phyloP scores from a whole-genome alignment of 768 basidiomycete species.

The Calvatia gigantea region DNA sequence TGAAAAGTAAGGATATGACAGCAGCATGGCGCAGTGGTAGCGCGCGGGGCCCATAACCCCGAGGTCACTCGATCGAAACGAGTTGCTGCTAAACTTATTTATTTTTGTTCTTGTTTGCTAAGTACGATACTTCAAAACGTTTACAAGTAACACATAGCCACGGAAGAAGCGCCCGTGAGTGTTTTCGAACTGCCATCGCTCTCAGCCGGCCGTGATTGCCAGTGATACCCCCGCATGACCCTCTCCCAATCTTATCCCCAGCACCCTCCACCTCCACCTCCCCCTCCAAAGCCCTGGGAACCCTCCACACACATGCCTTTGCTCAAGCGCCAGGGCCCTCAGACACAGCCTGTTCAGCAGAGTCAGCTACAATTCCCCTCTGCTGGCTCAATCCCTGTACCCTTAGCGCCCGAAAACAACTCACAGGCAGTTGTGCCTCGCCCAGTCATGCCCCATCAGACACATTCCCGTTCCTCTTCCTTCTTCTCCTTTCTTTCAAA shows the following conservation, averaged over 20 bases:
- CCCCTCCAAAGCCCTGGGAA: neutral
- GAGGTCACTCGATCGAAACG: constrained; percentile 66
- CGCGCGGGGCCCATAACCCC: constrained; percentile 61
- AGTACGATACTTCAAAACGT: neutral
- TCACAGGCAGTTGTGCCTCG: constrained; percentile 16
- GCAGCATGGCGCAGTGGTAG: constrained; percentile 60
- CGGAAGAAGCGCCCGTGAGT: neutral
- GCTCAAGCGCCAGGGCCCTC: constrained; percentile 1
- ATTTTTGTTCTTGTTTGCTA: too few species aligned
- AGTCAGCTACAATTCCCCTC: constrained; percentile 19
- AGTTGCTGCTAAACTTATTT: constrained; percentile 47
- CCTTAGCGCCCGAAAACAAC: constrained; percentile 12
- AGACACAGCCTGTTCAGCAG: constrained; percentile 13
- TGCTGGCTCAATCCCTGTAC: constrained; percentile 13
- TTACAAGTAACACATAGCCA: neutral
- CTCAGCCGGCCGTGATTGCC: neutral
- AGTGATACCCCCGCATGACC: constrained; percentile 16
- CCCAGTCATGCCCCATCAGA: constrained; percentile 17
- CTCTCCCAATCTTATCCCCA: constrained; percentile 7
- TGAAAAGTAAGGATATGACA: constrained; percentile 17
- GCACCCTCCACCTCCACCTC: constrained; percentile 1
- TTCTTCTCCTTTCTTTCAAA: constrained; percentile 58
- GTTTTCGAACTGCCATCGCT: neutral
- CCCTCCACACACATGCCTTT: neutral
- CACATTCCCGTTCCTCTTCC: constrained; percentile 56